Conservation (phyloP, 2,329 filamentous ascomycete genomes). For the Neofusicoccum parvum region DNA sequence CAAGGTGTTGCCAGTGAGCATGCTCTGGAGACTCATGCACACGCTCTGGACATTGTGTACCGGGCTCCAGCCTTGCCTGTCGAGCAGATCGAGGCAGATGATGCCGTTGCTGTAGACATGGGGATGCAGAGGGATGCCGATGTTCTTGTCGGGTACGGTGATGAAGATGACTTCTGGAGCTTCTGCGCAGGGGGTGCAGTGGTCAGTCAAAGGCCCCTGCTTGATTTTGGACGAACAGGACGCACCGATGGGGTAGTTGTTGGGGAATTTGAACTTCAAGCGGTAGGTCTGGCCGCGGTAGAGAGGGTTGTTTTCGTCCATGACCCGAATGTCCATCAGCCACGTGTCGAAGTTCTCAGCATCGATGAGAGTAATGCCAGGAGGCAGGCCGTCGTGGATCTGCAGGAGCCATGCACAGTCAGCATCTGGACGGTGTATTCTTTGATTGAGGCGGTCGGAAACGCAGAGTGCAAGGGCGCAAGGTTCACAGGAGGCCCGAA, state of each 20-base stretch:
- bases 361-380: slow-evolving; percentile 75
- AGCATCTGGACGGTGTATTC: neutral
- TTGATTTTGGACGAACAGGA: neutral
- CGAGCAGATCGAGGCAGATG: slow-evolving; percentile 93
- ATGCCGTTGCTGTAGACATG: slow-evolving; percentile 99
- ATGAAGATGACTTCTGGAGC: slow-evolving; percentile 93
- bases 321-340: slow-evolving; percentile 87
- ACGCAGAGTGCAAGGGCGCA: too few species aligned
- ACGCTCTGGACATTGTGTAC: slow-evolving; percentile 97
- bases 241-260: slow-evolving; percentile 86
- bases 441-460: too few species aligned
- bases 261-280: slow-evolving; percentile 82
- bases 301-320: slow-evolving; percentile 86
- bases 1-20: slow-evolving; percentile 93
- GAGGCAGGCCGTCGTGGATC: slow-evolving; percentile 61
- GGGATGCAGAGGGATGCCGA: slow-evolving; percentile 85
- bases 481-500: too few species aligned
- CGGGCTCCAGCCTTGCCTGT: slow-evolving; percentile 86
- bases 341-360: slow-evolving; percentile 86
- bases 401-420: slow-evolving; percentile 29
- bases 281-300: slow-evolving; percentile 81
- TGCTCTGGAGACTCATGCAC: slow-evolving; percentile 96
- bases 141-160: slow-evolving; percentile 53
- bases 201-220: neutral
- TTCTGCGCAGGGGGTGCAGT: slow-evolving; percentile 56